phyloP scores from a whole-genome alignment of 306 rosid genomes.

The Cucurbita ficifolia region DNA sequence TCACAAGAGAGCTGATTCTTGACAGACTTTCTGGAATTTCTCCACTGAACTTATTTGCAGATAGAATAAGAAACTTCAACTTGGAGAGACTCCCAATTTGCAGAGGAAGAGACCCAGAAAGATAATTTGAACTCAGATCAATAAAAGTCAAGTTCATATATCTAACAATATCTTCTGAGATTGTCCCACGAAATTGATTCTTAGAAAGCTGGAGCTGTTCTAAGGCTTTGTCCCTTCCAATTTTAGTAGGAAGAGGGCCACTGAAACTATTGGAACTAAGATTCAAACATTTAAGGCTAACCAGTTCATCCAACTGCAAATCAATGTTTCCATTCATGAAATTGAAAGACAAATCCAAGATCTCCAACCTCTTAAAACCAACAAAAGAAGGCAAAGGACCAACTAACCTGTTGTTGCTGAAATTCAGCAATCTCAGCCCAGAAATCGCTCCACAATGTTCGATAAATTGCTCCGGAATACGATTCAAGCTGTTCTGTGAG shows the following conservation, averaged over 20 bases:
- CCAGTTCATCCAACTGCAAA: conserved; percentile 33
- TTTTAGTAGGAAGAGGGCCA: conserved; percentile 33
- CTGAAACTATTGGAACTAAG: conserved; percentile 12
- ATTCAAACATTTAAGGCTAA: conserved; percentile 31
- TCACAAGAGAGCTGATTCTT: conserved; percentile 22
- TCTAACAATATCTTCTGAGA: conserved; percentile 29
- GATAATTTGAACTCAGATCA: conserved; percentile 19
- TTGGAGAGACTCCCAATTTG: conserved; percentile 39
- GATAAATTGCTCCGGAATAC: conserved; percentile 37
- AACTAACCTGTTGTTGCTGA: conserved; percentile 25
- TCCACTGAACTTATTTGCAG: conserved; percentile 29
- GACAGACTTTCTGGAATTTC: conserved; percentile 30
- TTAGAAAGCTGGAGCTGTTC: conserved; percentile 41
- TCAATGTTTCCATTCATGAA: background rate
- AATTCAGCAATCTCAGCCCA: conserved; percentile 32
- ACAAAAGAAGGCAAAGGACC: conserved; percentile 37
- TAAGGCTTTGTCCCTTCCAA: conserved; percentile 38
- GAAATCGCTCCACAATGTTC: conserved; percentile 35
- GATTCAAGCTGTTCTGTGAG: conserved; percentile 20
- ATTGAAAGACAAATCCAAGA: conserved; percentile 56
- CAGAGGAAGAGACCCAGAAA: conserved; percentile 30
- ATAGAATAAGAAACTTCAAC: conserved; percentile 45
- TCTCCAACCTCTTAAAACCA: conserved; percentile 45
- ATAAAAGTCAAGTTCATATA: conserved; percentile 29
- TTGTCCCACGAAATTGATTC: conserved; percentile 17